A percentile compares a stretch with the other conserved stretches of the same genome.
Conservation (phyloP, 495 filamentous ascomycete species). For the Penicillium dipodomyicola region DNA sequence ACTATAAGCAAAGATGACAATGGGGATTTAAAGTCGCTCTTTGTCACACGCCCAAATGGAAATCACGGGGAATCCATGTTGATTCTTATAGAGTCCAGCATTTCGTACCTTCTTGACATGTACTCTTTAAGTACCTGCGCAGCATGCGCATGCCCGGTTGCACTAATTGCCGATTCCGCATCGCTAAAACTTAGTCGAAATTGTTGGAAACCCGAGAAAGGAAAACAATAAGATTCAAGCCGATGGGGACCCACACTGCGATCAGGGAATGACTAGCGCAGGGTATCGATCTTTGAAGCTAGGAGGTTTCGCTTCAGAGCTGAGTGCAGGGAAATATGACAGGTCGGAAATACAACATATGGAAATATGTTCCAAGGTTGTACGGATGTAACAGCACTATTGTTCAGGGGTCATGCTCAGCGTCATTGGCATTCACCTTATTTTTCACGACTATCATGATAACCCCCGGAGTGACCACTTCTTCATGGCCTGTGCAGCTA, state of each 20-base stretch:
- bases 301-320: slow-evolving; percentile 11
- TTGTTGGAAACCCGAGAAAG: slow-evolving; percentile 16
- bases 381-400: no score
- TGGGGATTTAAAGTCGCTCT: not conserved
- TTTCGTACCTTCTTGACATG: not conserved
- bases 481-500: slow-evolving; percentile 15
- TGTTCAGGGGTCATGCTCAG: no score
- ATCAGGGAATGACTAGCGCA: slow-evolving; percentile 11
- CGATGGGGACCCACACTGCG: slow-evolving; percentile 15
- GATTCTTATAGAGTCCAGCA: slow-evolving; percentile 11
- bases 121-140: slow-evolving; percentile 16
- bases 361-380: no score
- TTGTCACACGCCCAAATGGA: slow-evolving; percentile 3
- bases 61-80: slow-evolving; percentile 2
- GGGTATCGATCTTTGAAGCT: slow-evolving; percentile 1
- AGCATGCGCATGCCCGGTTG: slow-evolving; percentile 29
- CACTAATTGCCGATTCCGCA: slow-evolving; percentile 32
- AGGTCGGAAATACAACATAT: not conserved
- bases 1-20: not conserved
- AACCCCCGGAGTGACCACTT: slow-evolving; percentile 7
- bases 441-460: slow-evolving; percentile 16
- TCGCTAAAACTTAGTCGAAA: slow-evolving; percentile 24
- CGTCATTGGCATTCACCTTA: not conserved
- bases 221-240: slow-evolving; percentile 15
- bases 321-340: not conserved